Base-by-base conservation (phyloP, 225 moss, liverwort and hornwort species). In the Climacium dendroides region DNA sequence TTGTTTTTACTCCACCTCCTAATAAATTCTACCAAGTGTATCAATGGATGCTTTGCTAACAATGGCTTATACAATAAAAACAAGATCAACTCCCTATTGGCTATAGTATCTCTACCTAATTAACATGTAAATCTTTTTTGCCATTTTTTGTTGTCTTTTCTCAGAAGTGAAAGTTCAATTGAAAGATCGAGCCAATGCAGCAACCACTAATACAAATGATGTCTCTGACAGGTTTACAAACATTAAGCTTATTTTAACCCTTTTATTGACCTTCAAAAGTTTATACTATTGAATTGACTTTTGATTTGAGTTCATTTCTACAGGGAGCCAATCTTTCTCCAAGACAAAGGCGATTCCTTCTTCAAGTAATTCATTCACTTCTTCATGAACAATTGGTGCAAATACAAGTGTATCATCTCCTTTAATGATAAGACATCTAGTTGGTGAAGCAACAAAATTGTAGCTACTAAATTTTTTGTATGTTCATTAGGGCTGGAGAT, bases 281-380 rank as follows among this genome's bases (percentile, higher is more conserved):
- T 60, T 52, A 39, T 41, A 43, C 26, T 61, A 3, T 84, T 70
- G 60, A 50, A 37, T 0, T 17, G 6, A n/a, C 45, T 67, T 58
- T 23, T 90, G 7, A 88, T 47, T 72, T 71, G 28, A 74, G 53
- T 75, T 34, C 29, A 28, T 73, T 66, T 78, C 28, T 19, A 63
- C 83, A 94, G 94, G 58, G 94, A 94, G 55, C 94, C 94, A 7
- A 90, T 94, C 76, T 94, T 94, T 87, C 92, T 94, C 59, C 94
- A 92, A 91, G 94, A 94, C 86, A 94, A 93, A 78, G 94, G 92
- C 55, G 91, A 94, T 47, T 61, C 79, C 9, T 94, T 92, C 82
- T 91, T 94, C 82, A 92, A 89, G 94, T 94, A 80, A 89, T 45
- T 73, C 80, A 52, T 43, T 12, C 67, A 14, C 28, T 87, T 78